These are phyloP conservation scores for Neonectria magnoliae DNA, from an alignment of 2,329 filamentous ascomycete species.

Conservation along the genomic window DNA sequence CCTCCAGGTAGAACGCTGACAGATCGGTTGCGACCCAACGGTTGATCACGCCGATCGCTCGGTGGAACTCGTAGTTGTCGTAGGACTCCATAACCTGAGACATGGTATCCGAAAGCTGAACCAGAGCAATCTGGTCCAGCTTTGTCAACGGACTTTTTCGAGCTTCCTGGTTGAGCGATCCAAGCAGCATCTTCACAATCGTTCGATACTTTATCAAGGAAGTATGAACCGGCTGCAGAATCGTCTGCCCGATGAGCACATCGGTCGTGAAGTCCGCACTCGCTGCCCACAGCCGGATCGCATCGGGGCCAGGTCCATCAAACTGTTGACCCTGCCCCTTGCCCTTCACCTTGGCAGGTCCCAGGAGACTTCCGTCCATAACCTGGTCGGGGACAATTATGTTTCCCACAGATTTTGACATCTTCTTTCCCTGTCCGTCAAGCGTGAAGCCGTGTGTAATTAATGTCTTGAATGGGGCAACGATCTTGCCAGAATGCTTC, in stretches of 20 bases:
- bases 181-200: conserved; percentile 90
- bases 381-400: conserved; percentile 83
- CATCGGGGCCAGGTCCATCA: conserved; percentile 85
- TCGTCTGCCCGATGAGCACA: conserved; percentile 80
- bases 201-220: conserved; percentile 87
- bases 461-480: conserved; percentile 83
- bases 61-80: conserved; percentile 82
- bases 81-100: conserved; percentile 72
- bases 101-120: conserved; percentile 76
- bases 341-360: conserved; percentile 70
- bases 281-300: conserved; percentile 88
- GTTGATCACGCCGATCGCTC: conserved; percentile 77
- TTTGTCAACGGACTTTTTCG: conserved; percentile 63
- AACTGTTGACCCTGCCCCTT: conserved; percentile 58
- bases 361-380: conserved; percentile 83
- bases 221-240: conserved; percentile 80
- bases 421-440: conserved; percentile 91
- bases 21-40: conserved; percentile 84
- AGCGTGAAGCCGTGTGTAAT: conserved; percentile 96
- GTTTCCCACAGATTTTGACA: conserved; percentile 98
- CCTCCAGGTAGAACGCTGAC: conserved; percentile 93
- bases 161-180: conserved; percentile 70
- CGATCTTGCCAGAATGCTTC: conserved; percentile 37
- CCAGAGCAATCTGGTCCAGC: conserved; percentile 78
- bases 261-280: conserved; percentile 92